Percentiles rank a stretch among this genome's conserved stretches.
Evolutionary conservation across 2,329 filamentous ascomycete species (phyloP).

Genomic region (Aspergillus sp.): DNA sequence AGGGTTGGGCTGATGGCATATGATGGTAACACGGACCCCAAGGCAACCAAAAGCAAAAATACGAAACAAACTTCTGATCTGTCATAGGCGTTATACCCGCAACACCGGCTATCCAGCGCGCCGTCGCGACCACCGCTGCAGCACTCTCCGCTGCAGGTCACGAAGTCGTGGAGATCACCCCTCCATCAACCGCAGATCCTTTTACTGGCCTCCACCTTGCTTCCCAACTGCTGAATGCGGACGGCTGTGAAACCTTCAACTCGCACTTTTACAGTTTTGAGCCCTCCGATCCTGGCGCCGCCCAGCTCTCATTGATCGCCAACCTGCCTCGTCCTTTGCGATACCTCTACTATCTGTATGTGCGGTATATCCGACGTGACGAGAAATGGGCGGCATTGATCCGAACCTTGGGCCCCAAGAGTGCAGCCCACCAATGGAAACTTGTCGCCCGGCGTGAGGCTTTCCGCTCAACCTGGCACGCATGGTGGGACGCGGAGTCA

Average conservation of each 20-base stretch:
- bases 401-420: conserved; percentile 70
- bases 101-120: conserved; percentile 77
- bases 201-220: conserved; percentile 76
- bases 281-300: conserved; percentile 74
- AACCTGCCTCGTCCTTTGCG: conserved; percentile 70
- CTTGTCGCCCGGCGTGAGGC: conserved; percentile 74
- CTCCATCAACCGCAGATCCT: conserved; percentile 71
- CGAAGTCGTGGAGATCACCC: conserved; percentile 65
- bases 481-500: conserved; percentile 75
- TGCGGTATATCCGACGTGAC: conserved; percentile 79
- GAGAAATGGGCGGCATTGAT: conserved; percentile 75
- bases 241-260: conserved; percentile 78
- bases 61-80: neutral
- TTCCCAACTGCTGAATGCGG: conserved; percentile 77
- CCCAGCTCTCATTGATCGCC: conserved; percentile 73
- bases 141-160: conserved; percentile 73
- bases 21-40: conserved; percentile 53
- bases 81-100: conserved; percentile 71
- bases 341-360: conserved; percentile 84
- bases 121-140: conserved; percentile 67
- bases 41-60: neutral
- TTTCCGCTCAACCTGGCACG: conserved; percentile 76
- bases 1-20: conserved; percentile 75
- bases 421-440: conserved; percentile 77
- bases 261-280: conserved; percentile 76